A percentile compares a stretch with the other conserved stretches of the same genome.
These are phyloP conservation scores for Pyrus hybrid DNA, from an alignment of 331 rosid species.

Conservation along the genomic window DNA sequence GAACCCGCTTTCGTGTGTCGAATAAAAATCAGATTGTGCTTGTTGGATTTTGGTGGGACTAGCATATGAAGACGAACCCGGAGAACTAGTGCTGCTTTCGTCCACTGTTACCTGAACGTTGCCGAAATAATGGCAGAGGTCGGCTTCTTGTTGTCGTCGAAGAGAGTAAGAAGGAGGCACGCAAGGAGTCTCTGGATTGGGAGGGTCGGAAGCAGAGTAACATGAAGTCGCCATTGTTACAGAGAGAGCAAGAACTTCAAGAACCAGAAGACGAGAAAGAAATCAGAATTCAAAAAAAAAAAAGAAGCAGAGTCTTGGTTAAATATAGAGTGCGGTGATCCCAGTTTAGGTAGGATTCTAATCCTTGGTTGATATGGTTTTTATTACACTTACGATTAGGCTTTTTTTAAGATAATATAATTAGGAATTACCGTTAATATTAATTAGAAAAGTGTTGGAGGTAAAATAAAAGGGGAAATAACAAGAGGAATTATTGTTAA, in stretches of 20 bases:
- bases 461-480: too few relatives aligned
- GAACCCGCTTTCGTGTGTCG: not conserved
- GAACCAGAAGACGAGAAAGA: not conserved
- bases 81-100: not conserved
- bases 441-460: too few relatives aligned
- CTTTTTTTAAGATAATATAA: too few relatives aligned
- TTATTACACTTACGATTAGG: not conserved
- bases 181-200: not conserved
- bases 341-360: not conserved
- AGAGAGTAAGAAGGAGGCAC: not conserved
- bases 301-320: not conserved
- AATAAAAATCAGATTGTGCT: not conserved
- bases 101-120: not conserved
- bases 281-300: not conserved
- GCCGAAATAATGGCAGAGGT: not conserved
- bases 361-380: not conserved
- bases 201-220: not conserved
- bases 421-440: not conserved
- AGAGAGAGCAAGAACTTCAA: not conserved
- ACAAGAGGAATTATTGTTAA: not conserved
- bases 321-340: not conserved
- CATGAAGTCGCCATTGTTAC: not conserved
- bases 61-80: not conserved
- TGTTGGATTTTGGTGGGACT: not conserved
- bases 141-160: not conserved